phyloP scores from a whole-genome alignment of 441 rosid species.

The Aquilaria agallochum region DNA sequence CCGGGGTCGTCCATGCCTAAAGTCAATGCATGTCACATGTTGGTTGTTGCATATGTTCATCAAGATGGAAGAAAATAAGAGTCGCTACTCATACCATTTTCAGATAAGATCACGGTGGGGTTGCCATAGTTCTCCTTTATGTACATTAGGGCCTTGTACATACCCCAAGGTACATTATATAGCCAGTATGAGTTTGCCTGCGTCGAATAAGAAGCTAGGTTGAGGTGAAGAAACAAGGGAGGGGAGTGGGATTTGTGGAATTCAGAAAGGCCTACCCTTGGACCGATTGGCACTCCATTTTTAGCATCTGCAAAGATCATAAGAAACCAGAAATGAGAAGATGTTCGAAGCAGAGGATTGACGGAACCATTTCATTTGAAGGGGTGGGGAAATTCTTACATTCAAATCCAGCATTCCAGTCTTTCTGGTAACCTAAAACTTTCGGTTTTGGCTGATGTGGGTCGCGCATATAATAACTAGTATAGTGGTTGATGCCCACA shows the following conservation, averaged over 20 bases:
- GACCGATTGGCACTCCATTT: slow-evolving; percentile 74
- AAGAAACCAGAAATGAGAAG: slow-evolving; percentile 9
- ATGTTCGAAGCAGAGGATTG: neutral
- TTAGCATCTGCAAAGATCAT: slow-evolving; percentile 43
- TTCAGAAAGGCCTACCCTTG: slow-evolving; percentile 37
- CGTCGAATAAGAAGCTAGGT: neutral
- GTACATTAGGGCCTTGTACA: slow-evolving; percentile 84
- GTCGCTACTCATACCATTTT: slow-evolving; percentile 55
- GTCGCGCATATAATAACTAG: slow-evolving; percentile 61
- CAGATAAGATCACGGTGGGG: slow-evolving; percentile 73
- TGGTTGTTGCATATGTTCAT: neutral
- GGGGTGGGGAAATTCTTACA: slow-evolving; percentile 40
- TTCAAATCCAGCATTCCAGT: slow-evolving; percentile 77
- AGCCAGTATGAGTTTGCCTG: slow-evolving; percentile 93
- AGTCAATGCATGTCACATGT: neutral
- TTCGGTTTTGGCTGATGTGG: slow-evolving; percentile 45
- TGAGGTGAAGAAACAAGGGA: neutral
- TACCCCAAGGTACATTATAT: slow-evolving; percentile 90
- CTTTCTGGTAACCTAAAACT: slow-evolving; percentile 69
- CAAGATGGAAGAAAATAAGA: slow-evolving; percentile 1
- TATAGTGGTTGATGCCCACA: slow-evolving; percentile 90
- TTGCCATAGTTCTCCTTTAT: slow-evolving; percentile 83
- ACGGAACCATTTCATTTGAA: neutral
- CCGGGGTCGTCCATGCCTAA: slow-evolving; percentile 95
- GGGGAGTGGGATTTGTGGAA: neutral